phyloP scores from a whole-genome alignment of 169 alveolate species.

The Plasmodium chabaudi region DNA sequence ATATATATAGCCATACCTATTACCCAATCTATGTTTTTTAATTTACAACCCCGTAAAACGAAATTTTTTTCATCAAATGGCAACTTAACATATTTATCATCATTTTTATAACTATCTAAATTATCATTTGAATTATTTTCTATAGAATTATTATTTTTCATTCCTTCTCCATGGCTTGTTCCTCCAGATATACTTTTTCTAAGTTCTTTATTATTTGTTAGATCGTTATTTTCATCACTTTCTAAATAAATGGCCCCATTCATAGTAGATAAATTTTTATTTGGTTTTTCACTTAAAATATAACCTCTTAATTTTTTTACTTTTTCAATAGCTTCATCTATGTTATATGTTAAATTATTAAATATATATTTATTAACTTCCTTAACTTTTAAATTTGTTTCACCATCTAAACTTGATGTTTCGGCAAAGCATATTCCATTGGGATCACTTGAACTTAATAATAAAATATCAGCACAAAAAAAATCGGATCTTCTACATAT shows the following conservation, averaged over 20 bases:
- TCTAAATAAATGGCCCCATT: constrained; percentile 69
- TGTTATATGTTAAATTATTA: constrained; percentile 32
- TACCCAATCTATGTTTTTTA: constrained; percentile 94
- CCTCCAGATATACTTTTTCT: constrained; percentile 6
- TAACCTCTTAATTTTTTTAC: constrained; percentile 61
- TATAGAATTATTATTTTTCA: constrained; percentile 37
- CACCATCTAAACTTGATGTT: constrained; percentile 97
- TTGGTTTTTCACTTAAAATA: constrained; percentile 63
- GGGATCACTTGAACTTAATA: constrained; percentile 90
- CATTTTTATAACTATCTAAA: constrained; percentile 9
- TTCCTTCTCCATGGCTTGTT: constrained; percentile 5
- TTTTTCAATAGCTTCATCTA: constrained; percentile 33
- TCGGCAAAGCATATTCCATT: constrained; percentile 95
- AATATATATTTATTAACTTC: constrained; percentile 82
- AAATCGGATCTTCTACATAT: constrained; percentile 89
- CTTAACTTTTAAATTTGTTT: constrained; percentile 92
- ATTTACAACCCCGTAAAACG: constrained; percentile 94
- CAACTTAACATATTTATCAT: constrained; percentile 43
- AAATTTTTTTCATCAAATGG: constrained; percentile 80
- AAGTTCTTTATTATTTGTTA: neutral
- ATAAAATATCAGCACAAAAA: constrained; percentile 96
- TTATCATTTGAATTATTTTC: constrained; percentile 34
- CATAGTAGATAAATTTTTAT: constrained; percentile 71
- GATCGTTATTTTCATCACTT: constrained; percentile 28
- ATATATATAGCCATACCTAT: constrained; percentile 95